These are phyloP conservation scores for Nidularia pulvinata DNA, from an alignment of 768 basidiomycete species.

Conservation along the genomic window DNA sequence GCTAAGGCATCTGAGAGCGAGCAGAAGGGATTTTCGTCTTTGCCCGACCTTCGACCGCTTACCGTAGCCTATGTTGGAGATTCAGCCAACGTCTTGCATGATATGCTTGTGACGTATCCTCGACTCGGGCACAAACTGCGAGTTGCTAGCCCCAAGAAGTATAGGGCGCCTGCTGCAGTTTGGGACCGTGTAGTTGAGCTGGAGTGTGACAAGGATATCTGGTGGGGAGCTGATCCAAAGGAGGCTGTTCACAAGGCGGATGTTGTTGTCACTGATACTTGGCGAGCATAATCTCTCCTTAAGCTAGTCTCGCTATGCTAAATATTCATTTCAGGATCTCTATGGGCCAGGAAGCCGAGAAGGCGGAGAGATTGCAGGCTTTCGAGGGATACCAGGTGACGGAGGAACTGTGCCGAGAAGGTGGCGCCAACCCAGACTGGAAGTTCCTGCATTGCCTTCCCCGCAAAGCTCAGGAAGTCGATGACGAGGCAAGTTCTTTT, in stretches of 20 bases:
- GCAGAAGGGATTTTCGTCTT: constrained; percentile 10
- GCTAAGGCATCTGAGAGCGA: constrained; percentile 10
- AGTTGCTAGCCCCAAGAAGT: constrained; percentile 79
- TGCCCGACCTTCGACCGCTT: constrained; percentile 68
- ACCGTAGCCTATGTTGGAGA: constrained; percentile 96
- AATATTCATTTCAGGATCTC: constrained; percentile 71
- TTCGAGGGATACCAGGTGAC: constrained; percentile 96
- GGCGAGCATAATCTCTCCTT: constrained; percentile 45
- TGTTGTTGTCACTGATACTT: constrained; percentile 97
- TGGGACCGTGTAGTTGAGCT: constrained; percentile 82
- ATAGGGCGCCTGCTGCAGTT: constrained; percentile 71
- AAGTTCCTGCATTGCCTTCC: constrained; percentile 97
- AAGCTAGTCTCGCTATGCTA: neutral
- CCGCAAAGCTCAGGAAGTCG: constrained; percentile 90
- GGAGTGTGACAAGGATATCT: constrained; percentile 69
- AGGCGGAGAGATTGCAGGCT: constrained; percentile 79
- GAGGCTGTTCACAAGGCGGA: constrained; percentile 91
- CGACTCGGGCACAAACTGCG: constrained; percentile 87
- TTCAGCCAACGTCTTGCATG: constrained; percentile 93
- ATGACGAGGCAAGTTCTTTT: constrained; percentile 70
- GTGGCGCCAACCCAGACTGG: constrained; percentile 87
- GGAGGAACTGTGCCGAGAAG: constrained; percentile 77
- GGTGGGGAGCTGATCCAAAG: constrained; percentile 76
- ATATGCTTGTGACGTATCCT: constrained; percentile 96
- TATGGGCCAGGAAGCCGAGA: constrained; percentile 98